Evolutionary conservation across 2,329 filamentous ascomycete species (phyloP), one percentile per base, ranked within the genome.

Genomic region (Sphaerulina musiva): DNA sequence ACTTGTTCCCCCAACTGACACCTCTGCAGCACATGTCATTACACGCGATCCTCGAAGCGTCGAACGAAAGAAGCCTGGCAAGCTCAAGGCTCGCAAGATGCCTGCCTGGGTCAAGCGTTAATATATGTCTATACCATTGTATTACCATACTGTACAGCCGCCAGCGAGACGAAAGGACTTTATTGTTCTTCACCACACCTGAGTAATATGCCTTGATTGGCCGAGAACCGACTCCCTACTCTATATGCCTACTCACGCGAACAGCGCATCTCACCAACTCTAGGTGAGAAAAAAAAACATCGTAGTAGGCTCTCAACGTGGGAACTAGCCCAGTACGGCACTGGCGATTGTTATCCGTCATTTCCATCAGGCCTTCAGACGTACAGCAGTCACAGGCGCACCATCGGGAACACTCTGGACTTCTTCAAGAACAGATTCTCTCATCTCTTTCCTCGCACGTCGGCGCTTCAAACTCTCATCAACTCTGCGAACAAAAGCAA

Each of bases 51-150:
- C 85, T 54, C 89, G 92, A 76, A 84, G 80, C 68, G 95, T 98
- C 63, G 93, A 98, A 76, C 92, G 93, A 72, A 98, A 98, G 85
- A 97, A 98, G 82, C 83, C 89, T 54, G 95, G 93, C 64, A 89
- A 89, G 68, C 74, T 95, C 76, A 98, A 98, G 81, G 92, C 93
- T 55, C 87, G 93, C 75, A 98, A 98, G 84, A 95, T 87, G 83
- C 92, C 92, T 57, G 82, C 93, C 66, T 98, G 95, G 93, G 91
- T 97, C 80, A 97, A 96, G 83, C 78, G 82, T 71, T 85, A 64
- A 59, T 29, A 36, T 34, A 34, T 39, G 34, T 38, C 8, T 36
- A 39, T 45, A 39, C 34, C 48, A 29, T 47, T 55, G 54, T 53
- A 53, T 53, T 20, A 6, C 26, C 26, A 56, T 56, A 56, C 40